phyloP scores from a whole-genome alignment of 2,329 filamentous ascomycete species.

The Xylaria sp. region DNA sequence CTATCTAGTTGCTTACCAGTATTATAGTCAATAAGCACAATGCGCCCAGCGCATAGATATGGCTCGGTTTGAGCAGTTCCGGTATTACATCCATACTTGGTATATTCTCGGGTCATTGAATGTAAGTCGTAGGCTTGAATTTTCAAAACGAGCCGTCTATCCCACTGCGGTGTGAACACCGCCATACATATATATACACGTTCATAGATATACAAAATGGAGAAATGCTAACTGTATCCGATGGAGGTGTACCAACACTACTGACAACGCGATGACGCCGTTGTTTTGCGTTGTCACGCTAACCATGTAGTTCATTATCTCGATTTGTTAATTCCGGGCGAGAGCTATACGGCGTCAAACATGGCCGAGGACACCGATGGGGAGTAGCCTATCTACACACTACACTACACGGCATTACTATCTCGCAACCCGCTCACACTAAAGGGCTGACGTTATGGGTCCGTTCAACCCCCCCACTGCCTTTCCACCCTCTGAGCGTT shows the following conservation, averaged over 20 bases:
- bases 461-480: conserved; percentile 1
- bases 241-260: not conserved
- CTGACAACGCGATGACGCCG: not conserved
- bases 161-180: not conserved
- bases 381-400: too few relatives aligned
- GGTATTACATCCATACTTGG: conserved; percentile 17
- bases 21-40: conserved; percentile 26
- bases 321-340: not conserved
- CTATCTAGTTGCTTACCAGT: conserved; percentile 27
- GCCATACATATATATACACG: not conserved
- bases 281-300: conserved; percentile 1
- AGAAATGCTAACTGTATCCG: not conserved
- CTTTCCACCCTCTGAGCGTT: not conserved
- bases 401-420: too few relatives aligned
- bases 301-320: not conserved
- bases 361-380: conserved; percentile 20
- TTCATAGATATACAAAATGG: not conserved
- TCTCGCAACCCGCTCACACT: not conserved
- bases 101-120: not conserved
- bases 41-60: conserved; percentile 24
- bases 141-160: not conserved
- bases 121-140: not conserved
- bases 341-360: not conserved
- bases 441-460: conserved; percentile 2
- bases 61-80: conserved; percentile 16